Evolutionary conservation across 495 filamentous ascomycete species (phyloP).

Genomic region (Hypoxylon lienhwacheense): DNA sequence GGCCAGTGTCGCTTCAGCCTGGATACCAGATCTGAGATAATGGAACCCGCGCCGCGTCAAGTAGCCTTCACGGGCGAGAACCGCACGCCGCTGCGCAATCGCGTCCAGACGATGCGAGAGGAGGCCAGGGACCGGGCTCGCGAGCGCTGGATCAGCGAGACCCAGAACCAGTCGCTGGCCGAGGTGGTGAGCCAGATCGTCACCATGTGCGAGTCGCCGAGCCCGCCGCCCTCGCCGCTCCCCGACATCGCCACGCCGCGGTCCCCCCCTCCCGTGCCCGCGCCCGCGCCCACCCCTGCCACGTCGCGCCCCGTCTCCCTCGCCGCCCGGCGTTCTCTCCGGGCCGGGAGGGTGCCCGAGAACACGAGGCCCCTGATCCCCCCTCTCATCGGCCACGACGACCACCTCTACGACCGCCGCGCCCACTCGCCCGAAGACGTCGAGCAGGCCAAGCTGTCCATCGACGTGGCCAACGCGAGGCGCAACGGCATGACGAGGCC

Average conservation of each 20-base stretch:
- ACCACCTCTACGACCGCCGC: constrained; percentile 6
- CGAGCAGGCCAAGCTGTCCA: background rate
- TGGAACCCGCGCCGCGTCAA: background rate
- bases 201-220: background rate
- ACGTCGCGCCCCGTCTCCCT: background rate
- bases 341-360: background rate
- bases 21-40: too few species aligned
- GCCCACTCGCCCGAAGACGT: background rate
- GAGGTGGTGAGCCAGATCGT: too few species aligned
- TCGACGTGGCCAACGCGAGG: constrained; percentile 3
- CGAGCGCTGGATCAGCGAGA: background rate
- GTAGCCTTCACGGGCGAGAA: constrained; percentile 13
- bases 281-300: too few species aligned
- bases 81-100: constrained; percentile 8
- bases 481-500: background rate
- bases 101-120: constrained; percentile 1
- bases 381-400: too few species aligned
- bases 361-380: background rate
- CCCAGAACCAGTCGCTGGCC: too few species aligned
- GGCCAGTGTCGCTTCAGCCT: too few species aligned
- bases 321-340: background rate
- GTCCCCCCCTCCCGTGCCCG: too few species aligned
- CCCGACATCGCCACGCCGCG: background rate
- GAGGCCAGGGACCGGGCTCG: background rate
- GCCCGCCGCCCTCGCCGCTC: background rate